Conservation (phyloP, 495 filamentous ascomycete species). For the Halenospora varia region DNA sequence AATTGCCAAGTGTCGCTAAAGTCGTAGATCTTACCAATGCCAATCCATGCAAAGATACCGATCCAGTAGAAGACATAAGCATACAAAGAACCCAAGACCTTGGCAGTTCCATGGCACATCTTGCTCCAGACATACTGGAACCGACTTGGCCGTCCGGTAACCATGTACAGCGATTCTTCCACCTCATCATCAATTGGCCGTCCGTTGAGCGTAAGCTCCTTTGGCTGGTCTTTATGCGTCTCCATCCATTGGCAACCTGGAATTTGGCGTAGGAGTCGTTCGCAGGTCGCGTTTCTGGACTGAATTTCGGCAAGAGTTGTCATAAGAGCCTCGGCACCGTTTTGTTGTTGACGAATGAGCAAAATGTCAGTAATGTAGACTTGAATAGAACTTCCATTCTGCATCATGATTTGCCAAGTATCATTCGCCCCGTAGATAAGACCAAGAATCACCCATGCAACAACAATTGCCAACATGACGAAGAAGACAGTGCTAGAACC, state of each 20-base stretch:
- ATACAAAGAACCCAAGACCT: slow-evolving; percentile 28
- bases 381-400: slow-evolving; percentile 34
- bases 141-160: slow-evolving; percentile 15
- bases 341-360: slow-evolving; percentile 35
- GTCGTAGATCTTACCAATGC: slow-evolving; percentile 25
- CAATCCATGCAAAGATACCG: slow-evolving; percentile 34
- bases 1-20: slow-evolving; percentile 36
- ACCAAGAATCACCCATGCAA: slow-evolving; percentile 29
- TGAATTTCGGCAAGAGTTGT: slow-evolving; percentile 26
- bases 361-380: slow-evolving; percentile 37
- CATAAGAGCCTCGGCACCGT: slow-evolving; percentile 27
- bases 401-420: slow-evolving; percentile 35
- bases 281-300: slow-evolving; percentile 30
- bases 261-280: slow-evolving; percentile 27
- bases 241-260: slow-evolving; percentile 18
- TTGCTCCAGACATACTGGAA: slow-evolving; percentile 16
- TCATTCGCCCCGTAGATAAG: slow-evolving; percentile 28
- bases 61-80: slow-evolving; percentile 32
- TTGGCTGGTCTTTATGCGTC: slow-evolving; percentile 16
- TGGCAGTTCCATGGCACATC: slow-evolving; percentile 20
- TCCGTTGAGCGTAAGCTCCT: slow-evolving; percentile 7
- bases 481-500: slow-evolving; percentile 14
- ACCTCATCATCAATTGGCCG: slow-evolving; percentile 8
- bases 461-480: slow-evolving; percentile 10
- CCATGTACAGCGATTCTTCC: slow-evolving; percentile 16